A percentile compares a stretch with the other conserved stretches of the same genome.
phyloP scores from a whole-genome alignment of 495 filamentous ascomycete species.

The Friedmanniomyces endolithicus region DNA sequence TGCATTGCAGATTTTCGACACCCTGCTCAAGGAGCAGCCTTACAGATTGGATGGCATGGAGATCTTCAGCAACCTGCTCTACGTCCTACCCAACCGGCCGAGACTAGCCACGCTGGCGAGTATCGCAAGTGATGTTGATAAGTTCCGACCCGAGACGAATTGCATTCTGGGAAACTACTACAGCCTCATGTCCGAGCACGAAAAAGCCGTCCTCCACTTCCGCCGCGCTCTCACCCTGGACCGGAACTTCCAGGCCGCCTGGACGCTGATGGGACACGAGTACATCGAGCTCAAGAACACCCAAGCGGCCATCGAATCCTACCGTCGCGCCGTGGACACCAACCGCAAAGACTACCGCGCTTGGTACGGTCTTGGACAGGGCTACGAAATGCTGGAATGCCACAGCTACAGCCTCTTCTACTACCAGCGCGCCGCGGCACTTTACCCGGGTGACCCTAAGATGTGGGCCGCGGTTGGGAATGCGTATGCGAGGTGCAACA shows the following conservation, averaged over 20 bases:
- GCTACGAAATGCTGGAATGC: conserved; percentile 97
- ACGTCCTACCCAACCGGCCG: conserved; percentile 74
- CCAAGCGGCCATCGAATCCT: conserved; percentile 93
- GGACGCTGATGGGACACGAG: conserved; percentile 99
- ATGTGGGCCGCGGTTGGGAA: conserved; percentile 97
- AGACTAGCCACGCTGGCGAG: conserved; percentile 89
- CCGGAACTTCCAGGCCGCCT: conserved; percentile 80
- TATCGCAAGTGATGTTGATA: conserved; percentile 76
- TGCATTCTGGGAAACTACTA: conserved; percentile 98
- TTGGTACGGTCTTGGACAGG: conserved; percentile 96
- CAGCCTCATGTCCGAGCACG: conserved; percentile 79
- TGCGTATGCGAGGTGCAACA: conserved; percentile 78
- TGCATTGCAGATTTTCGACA: conserved; percentile 72
- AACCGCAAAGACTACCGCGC: conserved; percentile 95
- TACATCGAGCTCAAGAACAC: conserved; percentile 99
- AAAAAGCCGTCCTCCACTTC: conserved; percentile 98
- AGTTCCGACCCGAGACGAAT: conserved; percentile 93
- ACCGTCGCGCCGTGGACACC: conserved; percentile 88
- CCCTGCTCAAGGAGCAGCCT: conserved; percentile 66
- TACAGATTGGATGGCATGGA: conserved; percentile 84
- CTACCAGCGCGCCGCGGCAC: conserved; percentile 85
- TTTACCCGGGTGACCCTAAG: conserved; percentile 85
- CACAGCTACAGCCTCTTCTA: conserved; percentile 94
- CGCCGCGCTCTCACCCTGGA: conserved; percentile 91
- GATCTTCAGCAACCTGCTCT: conserved; percentile 93